A percentile compares a stretch with the other conserved stretches of the same genome.
Evolutionary conservation across 495 filamentous ascomycete species (phyloP).

Genomic region (Glonium stellatum): DNA sequence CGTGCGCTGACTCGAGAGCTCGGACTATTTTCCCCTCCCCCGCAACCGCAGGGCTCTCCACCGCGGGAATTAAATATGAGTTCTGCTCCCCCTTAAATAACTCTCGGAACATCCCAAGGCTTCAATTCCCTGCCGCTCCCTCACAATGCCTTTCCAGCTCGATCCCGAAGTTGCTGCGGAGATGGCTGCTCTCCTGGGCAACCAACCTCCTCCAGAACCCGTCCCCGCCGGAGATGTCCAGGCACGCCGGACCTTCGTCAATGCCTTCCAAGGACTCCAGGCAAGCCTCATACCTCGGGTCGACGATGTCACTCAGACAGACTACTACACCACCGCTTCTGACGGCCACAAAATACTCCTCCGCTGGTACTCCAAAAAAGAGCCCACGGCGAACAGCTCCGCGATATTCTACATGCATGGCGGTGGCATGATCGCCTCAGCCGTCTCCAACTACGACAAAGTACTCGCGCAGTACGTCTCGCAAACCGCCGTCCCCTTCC

Average conservation of each 20-base stretch:
- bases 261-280: neutral
- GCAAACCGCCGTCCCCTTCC: constrained; percentile 6
- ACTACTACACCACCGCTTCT: neutral
- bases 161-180: neutral
- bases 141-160: neutral
- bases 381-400: neutral
- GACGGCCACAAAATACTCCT: neutral
- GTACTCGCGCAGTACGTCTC: constrained; percentile 25
- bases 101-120: too few relatives aligned
- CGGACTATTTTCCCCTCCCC: too few relatives aligned
- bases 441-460: constrained; percentile 16
- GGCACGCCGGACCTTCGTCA: neutral
- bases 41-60: too few relatives aligned
- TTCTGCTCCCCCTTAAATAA: too few relatives aligned
- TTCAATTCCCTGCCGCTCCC: neutral
- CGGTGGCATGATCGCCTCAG: constrained; percentile 37
- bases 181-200: neutral
- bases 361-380: neutral
- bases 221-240: neutral
- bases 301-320: neutral
- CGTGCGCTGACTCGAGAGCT: too few relatives aligned
- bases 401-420: constrained; percentile 37
- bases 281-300: neutral
- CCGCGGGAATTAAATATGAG: too few relatives aligned
- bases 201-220: neutral